Evolutionary conservation across 495 filamentous ascomycete species (phyloP), one percentile per base, ranked within the genome.

Genomic region (Pyrenula massariospora): DNA sequence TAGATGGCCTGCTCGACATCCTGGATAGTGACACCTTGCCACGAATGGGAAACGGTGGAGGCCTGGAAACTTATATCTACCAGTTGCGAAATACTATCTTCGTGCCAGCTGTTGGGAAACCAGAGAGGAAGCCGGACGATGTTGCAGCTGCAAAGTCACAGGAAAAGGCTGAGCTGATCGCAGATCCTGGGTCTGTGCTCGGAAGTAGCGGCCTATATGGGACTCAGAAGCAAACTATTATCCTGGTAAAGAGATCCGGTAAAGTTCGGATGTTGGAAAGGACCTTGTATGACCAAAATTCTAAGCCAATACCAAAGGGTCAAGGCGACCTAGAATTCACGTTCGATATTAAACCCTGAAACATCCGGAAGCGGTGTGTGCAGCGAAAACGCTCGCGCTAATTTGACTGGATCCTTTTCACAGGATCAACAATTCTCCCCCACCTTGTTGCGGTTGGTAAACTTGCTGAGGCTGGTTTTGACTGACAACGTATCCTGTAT

Each of bases 191-290:
- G n/a, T 52, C 61, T 65, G 25, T 60, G 64, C 23, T 63, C 61
- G 63, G 60, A 49, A 73, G 77, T 63, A 77, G 74, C 19, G 83
- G 84, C 11, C 68, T 81, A 12, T 97, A 98, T 70, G 93, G 93
- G n/a, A 98, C 93, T 1, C 89, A 95, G 67, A 84, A 89, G 60
- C 92, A 98, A 74, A 95, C 89, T 0, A 73, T 97, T 12, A 72
- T 97, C 22, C 75, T 97, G 19, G 84, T 95, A 23, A 82, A 83
- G 59, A 78, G 78, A 65, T 73, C 84, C 20, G 92, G 91, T 12
- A 80, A 83, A 53, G 81, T 94, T 48, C 84, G 82, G 12, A 96
- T 88, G 64, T 78, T 84, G 56, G 93, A 98, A 70, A 80, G 94
- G 55, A 87, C 89, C 22, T 73, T 97, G 48, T 94, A 79, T 69